phyloP scores from a whole-genome alignment of 73 alveolate genomes.

The Blepharisma japonicum region DNA sequence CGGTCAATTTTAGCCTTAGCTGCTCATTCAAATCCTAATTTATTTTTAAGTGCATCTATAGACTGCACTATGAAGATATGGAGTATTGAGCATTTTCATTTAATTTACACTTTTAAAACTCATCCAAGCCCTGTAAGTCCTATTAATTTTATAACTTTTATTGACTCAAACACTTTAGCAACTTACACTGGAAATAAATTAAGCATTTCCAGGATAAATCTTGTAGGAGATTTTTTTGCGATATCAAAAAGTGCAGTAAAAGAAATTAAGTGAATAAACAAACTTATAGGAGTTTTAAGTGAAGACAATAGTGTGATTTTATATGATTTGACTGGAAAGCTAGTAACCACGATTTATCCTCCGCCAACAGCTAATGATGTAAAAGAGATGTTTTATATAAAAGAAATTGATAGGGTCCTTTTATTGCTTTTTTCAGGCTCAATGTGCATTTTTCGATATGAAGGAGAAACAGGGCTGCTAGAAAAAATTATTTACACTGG shows the following conservation, averaged over 20 bases:
- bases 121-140: not conserved
- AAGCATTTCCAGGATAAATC: not conserved
- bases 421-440: slow-evolving; percentile 30
- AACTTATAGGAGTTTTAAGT: slow-evolving; percentile 1
- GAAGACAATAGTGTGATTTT: slow-evolving; percentile 32
- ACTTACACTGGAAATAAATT: not conserved
- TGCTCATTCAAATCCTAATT: not conserved
- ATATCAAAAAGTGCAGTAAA: not conserved
- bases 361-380: slow-evolving; percentile 37
- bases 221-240: not conserved
- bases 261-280: not conserved
- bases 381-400: slow-evolving; percentile 12
- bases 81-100: slow-evolving; percentile 19
- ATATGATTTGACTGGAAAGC: slow-evolving; percentile 16
- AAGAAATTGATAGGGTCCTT: slow-evolving; percentile 19
- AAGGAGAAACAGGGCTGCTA: slow-evolving; percentile 32
- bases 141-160: not conserved
- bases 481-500: slow-evolving; percentile 30
- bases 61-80: slow-evolving; percentile 16
- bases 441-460: slow-evolving; percentile 30
- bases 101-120: slow-evolving; percentile 6
- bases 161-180: slow-evolving; percentile 3
- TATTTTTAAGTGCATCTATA: not conserved
- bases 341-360: slow-evolving; percentile 32
- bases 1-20: not conserved